Percentiles rank a stretch among this genome's conserved stretches.
phyloP scores from a whole-genome alignment of 805 yeast species.

The Ogataea paraovalis region DNA sequence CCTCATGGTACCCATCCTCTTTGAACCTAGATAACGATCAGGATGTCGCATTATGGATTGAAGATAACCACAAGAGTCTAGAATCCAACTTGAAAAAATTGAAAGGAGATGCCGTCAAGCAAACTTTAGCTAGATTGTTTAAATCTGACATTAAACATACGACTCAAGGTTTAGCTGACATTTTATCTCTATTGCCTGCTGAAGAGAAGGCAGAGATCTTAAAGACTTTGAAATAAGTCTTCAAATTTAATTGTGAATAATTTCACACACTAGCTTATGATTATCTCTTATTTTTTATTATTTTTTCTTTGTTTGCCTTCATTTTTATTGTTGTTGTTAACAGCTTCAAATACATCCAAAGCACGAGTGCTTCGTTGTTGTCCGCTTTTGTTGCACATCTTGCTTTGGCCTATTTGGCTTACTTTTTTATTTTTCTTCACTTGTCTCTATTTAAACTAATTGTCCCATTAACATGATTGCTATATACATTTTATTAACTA shows the following conservation, averaged over 20 bases:
- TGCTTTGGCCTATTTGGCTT: not conserved
- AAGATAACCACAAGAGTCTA: constrained; percentile 63
- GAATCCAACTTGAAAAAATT: constrained; percentile 59
- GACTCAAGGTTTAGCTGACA: constrained; percentile 52
- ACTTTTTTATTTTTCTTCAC: not conserved
- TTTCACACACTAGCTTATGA: not conserved
- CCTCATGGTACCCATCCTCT: constrained; percentile 77
- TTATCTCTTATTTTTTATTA: not conserved
- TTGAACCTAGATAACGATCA: constrained; percentile 69
- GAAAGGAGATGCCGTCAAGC: constrained; percentile 63
- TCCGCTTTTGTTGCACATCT: not conserved
- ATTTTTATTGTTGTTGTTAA: not conserved
- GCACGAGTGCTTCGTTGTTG: not conserved
- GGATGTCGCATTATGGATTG: constrained; percentile 82
- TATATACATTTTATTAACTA: not conserved
- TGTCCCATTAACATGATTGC: not conserved
- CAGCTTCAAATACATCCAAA: not conserved
- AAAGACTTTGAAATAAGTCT: constrained; percentile 24
- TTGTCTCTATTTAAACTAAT: not conserved
- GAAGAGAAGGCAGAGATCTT: constrained; percentile 49
- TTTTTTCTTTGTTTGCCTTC: not conserved
- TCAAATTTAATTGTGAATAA: not conserved
- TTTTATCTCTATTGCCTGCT: constrained; percentile 45
- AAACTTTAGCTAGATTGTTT: constrained; percentile 55
- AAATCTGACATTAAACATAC: constrained; percentile 51